A percentile compares a stretch with the other conserved stretches of the same genome.
These are phyloP conservation scores for Citrullus mucosospermus DNA, from an alignment of 306 rosid species.

Conservation along the genomic window DNA sequence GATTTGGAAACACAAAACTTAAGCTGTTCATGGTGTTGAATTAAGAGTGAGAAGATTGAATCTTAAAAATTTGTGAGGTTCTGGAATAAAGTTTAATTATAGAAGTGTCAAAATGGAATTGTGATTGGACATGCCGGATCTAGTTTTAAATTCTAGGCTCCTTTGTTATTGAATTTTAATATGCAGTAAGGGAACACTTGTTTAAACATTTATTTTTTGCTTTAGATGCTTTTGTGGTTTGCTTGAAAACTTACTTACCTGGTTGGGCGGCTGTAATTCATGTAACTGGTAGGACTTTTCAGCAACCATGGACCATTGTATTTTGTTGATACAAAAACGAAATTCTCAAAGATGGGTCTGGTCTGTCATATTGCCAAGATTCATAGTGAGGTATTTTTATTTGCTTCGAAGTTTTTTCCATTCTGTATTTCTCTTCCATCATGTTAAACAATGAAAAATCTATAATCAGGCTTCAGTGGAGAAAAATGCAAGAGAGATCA, in stretches of 20 bases:
- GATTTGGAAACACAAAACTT: background rate
- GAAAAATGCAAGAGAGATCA: conserved; percentile 88
- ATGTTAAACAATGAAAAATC: conserved; percentile 17
- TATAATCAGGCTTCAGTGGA: conserved; percentile 73
- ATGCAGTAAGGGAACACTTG: background rate
- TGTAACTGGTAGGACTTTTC: conserved; percentile 59
- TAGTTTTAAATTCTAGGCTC: background rate
- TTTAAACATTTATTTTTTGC: background rate
- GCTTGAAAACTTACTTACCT: background rate
- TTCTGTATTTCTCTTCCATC: background rate
- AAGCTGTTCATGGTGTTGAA: background rate
- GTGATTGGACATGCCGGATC: background rate
- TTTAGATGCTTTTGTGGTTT: background rate
- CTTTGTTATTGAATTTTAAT: background rate
- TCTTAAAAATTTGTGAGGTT: background rate
- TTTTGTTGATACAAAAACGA: conserved; percentile 62
- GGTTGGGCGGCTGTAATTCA: background rate
- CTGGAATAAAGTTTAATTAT: background rate
- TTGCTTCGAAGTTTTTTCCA: background rate
- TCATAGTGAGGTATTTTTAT: conserved; percentile 75
- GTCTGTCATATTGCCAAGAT: conserved; percentile 94
- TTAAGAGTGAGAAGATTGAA: background rate
- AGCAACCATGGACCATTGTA: conserved; percentile 98
- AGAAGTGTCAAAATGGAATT: background rate
- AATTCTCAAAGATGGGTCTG: conserved; percentile 90